phyloP scores from a whole-genome alignment of 495 filamentous ascomycete genomes.

The Apiosordaria backusii region DNA sequence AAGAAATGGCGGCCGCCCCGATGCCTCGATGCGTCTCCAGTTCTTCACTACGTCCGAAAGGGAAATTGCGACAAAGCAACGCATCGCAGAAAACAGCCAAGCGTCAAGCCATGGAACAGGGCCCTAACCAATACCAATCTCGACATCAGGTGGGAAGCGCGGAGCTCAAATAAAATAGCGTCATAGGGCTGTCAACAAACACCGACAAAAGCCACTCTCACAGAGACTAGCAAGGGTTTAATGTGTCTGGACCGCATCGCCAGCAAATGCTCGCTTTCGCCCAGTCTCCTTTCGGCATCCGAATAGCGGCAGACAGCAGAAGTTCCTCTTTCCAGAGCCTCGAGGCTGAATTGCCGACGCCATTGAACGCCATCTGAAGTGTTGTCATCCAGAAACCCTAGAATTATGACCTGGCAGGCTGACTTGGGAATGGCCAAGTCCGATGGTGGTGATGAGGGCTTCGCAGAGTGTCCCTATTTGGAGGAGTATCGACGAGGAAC shows the following conservation, averaged over 20 bases:
- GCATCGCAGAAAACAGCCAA: neutral
- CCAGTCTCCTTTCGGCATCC: conserved; percentile 1
- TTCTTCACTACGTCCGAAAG: neutral
- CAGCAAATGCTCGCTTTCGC: neutral
- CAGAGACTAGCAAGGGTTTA: neutral
- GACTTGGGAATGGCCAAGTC: neutral
- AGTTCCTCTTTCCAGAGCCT: neutral
- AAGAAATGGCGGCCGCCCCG: neutral
- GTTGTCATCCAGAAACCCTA: neutral
- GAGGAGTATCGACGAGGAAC: neutral
- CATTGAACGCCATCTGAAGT: conserved; percentile 4
- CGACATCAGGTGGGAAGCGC: neutral
- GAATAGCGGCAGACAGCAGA: neutral
- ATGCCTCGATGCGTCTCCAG: neutral
- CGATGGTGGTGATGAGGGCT: neutral
- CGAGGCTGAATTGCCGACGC: conserved; percentile 9
- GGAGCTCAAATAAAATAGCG: neutral
- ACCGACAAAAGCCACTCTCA: neutral
- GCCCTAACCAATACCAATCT: neutral
- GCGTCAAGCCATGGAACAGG: neutral
- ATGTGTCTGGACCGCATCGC: neutral
- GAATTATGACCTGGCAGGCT: neutral
- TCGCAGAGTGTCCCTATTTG: neutral
- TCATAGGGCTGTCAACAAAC: neutral
- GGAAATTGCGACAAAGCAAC: neutral